Evolutionary conservation across 495 filamentous ascomycete genomes (phyloP), one percentile per base, ranked within the genome.

Genomic region (Neurospora sp.): DNA sequence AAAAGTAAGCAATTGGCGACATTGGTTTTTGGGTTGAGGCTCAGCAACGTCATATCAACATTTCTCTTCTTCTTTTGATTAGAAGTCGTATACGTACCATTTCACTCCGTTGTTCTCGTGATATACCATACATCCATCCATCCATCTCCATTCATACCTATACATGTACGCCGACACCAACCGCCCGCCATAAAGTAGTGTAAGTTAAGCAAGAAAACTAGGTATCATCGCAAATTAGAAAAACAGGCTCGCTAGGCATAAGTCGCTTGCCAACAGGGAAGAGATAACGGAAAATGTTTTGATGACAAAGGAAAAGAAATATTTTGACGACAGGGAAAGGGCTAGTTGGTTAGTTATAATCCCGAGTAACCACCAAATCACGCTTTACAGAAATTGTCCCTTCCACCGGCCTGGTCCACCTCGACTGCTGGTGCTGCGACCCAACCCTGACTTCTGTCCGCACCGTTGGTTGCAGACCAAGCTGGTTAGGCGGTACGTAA

Each of bases 401-500:
- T 39, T 71, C 70, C 16, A n/a, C 44, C 9, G 42, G 70, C 9
- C 31, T 9, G 4, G 69, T 22, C 69, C 69, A 70, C 31, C 69
- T 42, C 69, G 16, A 18, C 14, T 40, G 37, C 2, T 14, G 42
- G 9, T 37, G 20, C 22, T 71, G 71, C 31, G 74, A 42, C 0
- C 72, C 77, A 3, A 73, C 74, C 39, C 40, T 71, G 39, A 79
- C 71, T 70, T 80, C 77, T 5, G 76, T 80, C 53, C 48, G 71
- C 37, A 79, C 76, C 7, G 72, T 73, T 38, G 77, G 75, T 40
- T 73, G 72, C 3, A 79, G 41, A 14, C 77, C 74, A 14, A 77
- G 35, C 41, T 65, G 71, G 39, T 70, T 37, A 14, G 68, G 9
- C 14, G 20, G 1, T 6, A 20, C 72, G 41, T 74, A 73, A 22